Percentiles rank a stretch among this genome's conserved stretches.
Evolutionary conservation across 2,329 filamentous ascomycete genomes (phyloP).

Genomic region (Bipolaris sorokiniana): DNA sequence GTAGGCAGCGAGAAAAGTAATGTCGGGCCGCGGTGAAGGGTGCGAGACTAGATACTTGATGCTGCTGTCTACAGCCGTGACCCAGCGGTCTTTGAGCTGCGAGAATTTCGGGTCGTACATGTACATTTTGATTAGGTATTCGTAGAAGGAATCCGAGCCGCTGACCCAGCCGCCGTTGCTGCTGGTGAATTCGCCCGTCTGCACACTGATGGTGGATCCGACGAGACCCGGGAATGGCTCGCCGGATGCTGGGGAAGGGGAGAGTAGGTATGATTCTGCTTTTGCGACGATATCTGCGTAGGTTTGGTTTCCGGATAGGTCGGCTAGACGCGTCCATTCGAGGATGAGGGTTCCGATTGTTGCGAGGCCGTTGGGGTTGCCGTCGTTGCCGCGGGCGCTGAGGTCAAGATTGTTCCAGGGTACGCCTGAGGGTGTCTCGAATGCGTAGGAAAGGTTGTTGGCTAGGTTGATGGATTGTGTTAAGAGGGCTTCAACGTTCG

Average conservation of each 20-base stretch:
- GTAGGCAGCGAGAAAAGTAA: slow-evolving; percentile 73
- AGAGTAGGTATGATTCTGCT: slow-evolving; percentile 72
- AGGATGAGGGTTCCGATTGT: slow-evolving; percentile 79
- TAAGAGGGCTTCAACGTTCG: slow-evolving; percentile 65
- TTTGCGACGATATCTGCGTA: slow-evolving; percentile 72
- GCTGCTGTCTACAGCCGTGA: slow-evolving; percentile 74
- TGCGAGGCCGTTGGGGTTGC: slow-evolving; percentile 72
- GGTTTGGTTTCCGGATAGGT: slow-evolving; percentile 70
- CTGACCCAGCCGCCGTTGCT: slow-evolving; percentile 76
- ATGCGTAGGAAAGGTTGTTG: slow-evolving; percentile 76
- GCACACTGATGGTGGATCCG: slow-evolving; percentile 69
- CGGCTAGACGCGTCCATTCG: slow-evolving; percentile 82
- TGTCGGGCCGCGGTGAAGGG: slow-evolving; percentile 68
- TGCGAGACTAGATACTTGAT: slow-evolving; percentile 74
- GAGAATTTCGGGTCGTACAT: slow-evolving; percentile 75
- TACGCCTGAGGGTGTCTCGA: slow-evolving; percentile 76
- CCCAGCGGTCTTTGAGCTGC: slow-evolving; percentile 74
- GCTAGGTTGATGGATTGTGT: slow-evolving; percentile 72
- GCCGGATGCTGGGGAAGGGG: slow-evolving; percentile 65
- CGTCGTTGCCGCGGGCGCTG: slow-evolving; percentile 55
- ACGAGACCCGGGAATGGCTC: slow-evolving; percentile 81
- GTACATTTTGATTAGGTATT: slow-evolving; percentile 92
- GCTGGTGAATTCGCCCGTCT: slow-evolving; percentile 70
- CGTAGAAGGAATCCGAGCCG: slow-evolving; percentile 81
- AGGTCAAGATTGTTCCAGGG: slow-evolving; percentile 74